Conservation (phyloP, 805 yeast species). For the Candida endomychidarum region DNA sequence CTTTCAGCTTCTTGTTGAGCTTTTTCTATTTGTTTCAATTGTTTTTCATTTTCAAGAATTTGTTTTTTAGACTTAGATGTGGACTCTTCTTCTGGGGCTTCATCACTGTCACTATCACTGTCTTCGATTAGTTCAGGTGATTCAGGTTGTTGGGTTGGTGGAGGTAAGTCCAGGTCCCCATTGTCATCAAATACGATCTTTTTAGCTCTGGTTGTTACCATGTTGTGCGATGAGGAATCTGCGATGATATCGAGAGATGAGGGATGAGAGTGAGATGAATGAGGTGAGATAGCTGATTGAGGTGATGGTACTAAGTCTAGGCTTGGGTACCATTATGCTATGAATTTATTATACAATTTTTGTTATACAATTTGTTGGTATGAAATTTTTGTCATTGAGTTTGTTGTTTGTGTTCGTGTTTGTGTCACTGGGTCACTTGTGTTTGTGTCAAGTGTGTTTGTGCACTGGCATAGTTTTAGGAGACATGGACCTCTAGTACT, state of each 20-base stretch:
- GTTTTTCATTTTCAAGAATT: conserved; percentile 26
- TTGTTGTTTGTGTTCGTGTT: too few relatives aligned
- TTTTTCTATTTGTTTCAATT: conserved; percentile 22
- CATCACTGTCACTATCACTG: conserved; percentile 19
- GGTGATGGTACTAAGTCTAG: too few relatives aligned
- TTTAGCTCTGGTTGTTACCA: conserved; percentile 14
- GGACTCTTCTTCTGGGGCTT: conserved; percentile 48
- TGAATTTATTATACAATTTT: too few relatives aligned
- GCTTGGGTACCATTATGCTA: too few relatives aligned
- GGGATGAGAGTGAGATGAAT: conserved; percentile 1
- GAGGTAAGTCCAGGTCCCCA: conserved; percentile 5
- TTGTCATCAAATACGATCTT: conserved; percentile 14
- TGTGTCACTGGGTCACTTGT: too few relatives aligned
- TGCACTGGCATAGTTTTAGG: too few relatives aligned
- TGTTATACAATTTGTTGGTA: too few relatives aligned
- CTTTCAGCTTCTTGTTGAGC: conserved; percentile 27
- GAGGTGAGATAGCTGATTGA: too few relatives aligned
- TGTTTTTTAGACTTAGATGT: conserved; percentile 27
- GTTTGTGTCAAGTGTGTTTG: too few relatives aligned
- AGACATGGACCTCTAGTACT: too few relatives aligned
- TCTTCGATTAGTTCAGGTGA: not conserved
- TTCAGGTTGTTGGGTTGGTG: not conserved
- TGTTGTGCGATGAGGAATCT: conserved; percentile 2
- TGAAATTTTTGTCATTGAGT: too few relatives aligned
- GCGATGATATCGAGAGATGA: not conserved